Evolutionary conservation across 495 filamentous ascomycete species (phyloP).

Genomic region (Trichoderma asperelloides): DNA sequence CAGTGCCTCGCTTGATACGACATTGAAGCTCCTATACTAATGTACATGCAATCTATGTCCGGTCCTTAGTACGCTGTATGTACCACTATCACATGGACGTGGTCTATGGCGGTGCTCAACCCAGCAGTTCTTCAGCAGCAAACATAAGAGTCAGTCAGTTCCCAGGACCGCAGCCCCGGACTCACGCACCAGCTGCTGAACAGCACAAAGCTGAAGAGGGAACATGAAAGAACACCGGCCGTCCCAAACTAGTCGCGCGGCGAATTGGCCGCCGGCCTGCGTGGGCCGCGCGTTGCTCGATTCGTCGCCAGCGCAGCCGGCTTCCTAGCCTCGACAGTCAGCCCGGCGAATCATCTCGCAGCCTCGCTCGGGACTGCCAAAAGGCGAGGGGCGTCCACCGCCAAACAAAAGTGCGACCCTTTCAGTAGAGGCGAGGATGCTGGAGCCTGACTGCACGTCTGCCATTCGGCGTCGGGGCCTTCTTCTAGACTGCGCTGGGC

Average conservation of each 20-base stretch:
- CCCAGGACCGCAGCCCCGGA: background rate
- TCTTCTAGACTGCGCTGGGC: background rate
- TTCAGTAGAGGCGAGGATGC: background rate
- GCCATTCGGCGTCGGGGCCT: background rate
- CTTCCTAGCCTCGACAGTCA: background rate
- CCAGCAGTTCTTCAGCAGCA: background rate
- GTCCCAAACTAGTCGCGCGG: background rate
- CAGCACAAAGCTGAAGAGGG: background rate
- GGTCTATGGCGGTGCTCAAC: too few relatives aligned
- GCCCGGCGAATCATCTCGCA: background rate
- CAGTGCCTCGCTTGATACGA: too few relatives aligned
- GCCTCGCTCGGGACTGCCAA: background rate
- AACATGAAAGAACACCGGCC: too few relatives aligned
- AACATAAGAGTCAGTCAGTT: background rate
- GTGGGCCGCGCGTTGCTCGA: background rate
- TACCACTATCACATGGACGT: too few relatives aligned
- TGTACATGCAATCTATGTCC: too few relatives aligned
- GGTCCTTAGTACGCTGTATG: too few relatives aligned
- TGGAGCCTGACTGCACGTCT: background rate
- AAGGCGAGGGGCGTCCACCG: background rate
- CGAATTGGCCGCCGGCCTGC: background rate
- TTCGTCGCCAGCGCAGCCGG: background rate
- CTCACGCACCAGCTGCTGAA: background rate
- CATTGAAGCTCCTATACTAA: too few relatives aligned
- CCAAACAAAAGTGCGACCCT: background rate